Percentiles rank a stretch among this genome's conserved stretches.
Conservation (phyloP, 176 grass and related monocot species). For the Paspalum notatum region DNA sequence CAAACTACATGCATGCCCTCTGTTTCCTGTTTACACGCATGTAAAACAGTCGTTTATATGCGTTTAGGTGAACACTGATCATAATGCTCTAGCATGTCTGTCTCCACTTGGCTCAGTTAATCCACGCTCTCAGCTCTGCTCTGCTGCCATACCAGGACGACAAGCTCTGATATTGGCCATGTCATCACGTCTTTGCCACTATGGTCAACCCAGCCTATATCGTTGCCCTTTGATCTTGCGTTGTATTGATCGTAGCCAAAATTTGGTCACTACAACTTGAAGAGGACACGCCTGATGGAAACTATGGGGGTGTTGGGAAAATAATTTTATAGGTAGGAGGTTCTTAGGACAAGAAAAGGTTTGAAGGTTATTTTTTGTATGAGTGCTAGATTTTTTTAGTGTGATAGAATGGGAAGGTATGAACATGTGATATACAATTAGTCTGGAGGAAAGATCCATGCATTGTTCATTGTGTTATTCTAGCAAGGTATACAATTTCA, state of each 20-base stretch:
- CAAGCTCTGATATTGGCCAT: neutral
- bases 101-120: neutral
- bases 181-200: neutral
- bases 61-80: neutral
- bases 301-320: neutral
- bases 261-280: neutral
- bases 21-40: too few species aligned
- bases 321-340: neutral
- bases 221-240: neutral
- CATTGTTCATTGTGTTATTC: conserved; percentile 14
- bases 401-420: neutral
- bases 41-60: too few species aligned
- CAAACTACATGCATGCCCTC: too few species aligned
- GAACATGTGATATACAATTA: neutral
- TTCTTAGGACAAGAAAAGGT: neutral
- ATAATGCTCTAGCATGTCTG: neutral
- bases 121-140: neutral
- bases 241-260: neutral
- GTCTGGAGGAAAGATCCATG: neutral
- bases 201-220: neutral
- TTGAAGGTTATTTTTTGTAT: neutral
- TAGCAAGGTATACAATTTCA: conserved; percentile 3
- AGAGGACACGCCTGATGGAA: neutral
- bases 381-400: neutral
- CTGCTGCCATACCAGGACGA: neutral